Evolutionary conservation across 768 basidiomycete species (phyloP).

Genomic region (Tylopilus plumbeoviolaceoides): DNA sequence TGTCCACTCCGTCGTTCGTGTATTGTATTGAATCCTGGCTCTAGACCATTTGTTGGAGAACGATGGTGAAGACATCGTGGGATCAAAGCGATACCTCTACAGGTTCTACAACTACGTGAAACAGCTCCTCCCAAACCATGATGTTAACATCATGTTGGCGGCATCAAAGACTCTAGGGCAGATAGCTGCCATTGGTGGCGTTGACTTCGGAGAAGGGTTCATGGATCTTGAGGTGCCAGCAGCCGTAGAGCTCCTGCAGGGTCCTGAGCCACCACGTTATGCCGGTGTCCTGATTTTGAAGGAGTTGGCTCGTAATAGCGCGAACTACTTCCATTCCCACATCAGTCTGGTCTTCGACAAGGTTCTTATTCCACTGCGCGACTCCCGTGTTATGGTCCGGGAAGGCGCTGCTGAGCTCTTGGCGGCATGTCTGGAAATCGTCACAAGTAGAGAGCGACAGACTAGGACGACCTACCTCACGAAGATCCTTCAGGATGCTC

Average conservation of each 20-base stretch:
- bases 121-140: conserved; percentile 83
- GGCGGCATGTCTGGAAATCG: conserved; percentile 89
- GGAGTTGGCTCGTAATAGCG: conserved; percentile 87
- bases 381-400: conserved; percentile 83
- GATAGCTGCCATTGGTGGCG: conserved; percentile 80
- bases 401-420: conserved; percentile 92
- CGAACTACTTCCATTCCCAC: conserved; percentile 82
- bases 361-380: conserved; percentile 85
- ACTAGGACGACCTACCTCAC: conserved; percentile 60
- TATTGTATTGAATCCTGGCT: conserved; percentile 6
- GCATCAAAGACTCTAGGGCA: conserved; percentile 90
- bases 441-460: conserved; percentile 68
- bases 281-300: conserved; percentile 92
- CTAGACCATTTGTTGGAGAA: conserved; percentile 72
- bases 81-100: conserved; percentile 76
- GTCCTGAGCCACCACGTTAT: conserved; percentile 79
- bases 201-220: conserved; percentile 81
- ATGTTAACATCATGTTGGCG: conserved; percentile 90
- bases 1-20: background rate
- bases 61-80: conserved; percentile 76
- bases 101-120: conserved; percentile 93
- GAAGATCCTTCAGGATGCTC: conserved; percentile 88
- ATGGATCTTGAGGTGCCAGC: conserved; percentile 87
- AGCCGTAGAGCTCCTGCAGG: conserved; percentile 75
- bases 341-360: conserved; percentile 88